Conservation (phyloP, 208 protist species). For the Sergeia podlipaevii region DNA sequence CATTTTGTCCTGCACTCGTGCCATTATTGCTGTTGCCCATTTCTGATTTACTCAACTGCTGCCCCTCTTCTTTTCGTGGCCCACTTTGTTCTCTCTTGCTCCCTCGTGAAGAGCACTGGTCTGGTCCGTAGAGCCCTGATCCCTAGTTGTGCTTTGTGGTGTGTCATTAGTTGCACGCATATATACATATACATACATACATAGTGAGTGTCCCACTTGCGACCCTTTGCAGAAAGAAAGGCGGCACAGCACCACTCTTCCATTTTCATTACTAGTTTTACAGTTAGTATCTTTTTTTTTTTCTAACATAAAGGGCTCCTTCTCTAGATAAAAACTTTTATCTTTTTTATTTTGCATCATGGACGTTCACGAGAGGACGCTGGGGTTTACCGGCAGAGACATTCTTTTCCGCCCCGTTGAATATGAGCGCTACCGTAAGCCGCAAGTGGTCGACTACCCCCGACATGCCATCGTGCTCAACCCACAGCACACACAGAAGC, state of each 20-base stretch:
- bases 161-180: conserved; percentile 7
- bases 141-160: no score
- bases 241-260: no score
- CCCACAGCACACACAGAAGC: conserved; percentile 65
- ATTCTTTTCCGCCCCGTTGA: conserved; percentile 71
- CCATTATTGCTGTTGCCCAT: not conserved
- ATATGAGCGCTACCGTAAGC: conserved; percentile 85
- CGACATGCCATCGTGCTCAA: conserved; percentile 87
- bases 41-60: not conserved
- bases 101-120: not conserved
- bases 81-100: not conserved
- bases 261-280: no score
- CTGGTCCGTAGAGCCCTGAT: no score
- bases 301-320: not conserved
- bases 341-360: conserved; percentile 11
- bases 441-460: conserved; percentile 77
- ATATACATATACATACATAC: conserved; percentile 4
- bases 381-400: conserved; percentile 52
- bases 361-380: conserved; percentile 40
- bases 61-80: not conserved
- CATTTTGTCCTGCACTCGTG: no score
- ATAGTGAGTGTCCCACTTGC: not conserved
- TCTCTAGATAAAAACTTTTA: not conserved
- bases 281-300: no score
- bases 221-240: no score